Evolutionary conservation across 345 rosid genomes (phyloP), one percentile per base, ranked within the genome.

Genomic region (Ceriops tagal): DNA sequence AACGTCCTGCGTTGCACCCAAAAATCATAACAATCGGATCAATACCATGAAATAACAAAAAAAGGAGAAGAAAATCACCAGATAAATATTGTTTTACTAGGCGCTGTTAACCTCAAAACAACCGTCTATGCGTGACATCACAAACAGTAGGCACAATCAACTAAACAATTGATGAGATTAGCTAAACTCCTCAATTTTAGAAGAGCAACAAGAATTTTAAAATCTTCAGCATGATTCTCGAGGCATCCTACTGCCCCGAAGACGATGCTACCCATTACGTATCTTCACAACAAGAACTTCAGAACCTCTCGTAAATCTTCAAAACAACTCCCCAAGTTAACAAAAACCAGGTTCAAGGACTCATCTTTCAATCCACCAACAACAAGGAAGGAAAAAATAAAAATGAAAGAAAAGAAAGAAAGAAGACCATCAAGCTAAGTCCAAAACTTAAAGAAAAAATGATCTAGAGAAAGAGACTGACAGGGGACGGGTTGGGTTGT

Each of bases 401-500:
- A 39, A 26, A 24, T 35, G 28, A 19, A 30, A 31, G 5, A 0
- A 31, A 31, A 31, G 34, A 31, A 31, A 5, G 34, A 31, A 31
- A 21, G 20, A 58, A 65, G 9, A 22, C 55, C 57, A 61, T 56
- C 15, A 22, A 6, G 22, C 31, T 20, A 67, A 30, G 32, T 39
- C 46, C 16, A 9, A 39, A 8, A 77, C 1, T 21, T 9, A 67
- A 32, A 57, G 2, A 58, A 43, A 13, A 13, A 10, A 13, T 0
- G 4, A 3, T 16, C 47, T 11, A 43, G 18, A 43, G 47, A 43
- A 13, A 43, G 57, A 67, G 67, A 78, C 96, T 81, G 28, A 95
- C 97, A 10, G 93, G 73, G 80, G 90, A 92, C 71, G 99, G 96
- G 78, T 95, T 95, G 69, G 90, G 96, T 58, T 90, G 88, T 53